Percentiles rank a stretch among this genome's conserved stretches.
phyloP scores from a whole-genome alignment of 2,329 filamentous ascomycete species.

The Aaosphaeria pasadenensis region DNA sequence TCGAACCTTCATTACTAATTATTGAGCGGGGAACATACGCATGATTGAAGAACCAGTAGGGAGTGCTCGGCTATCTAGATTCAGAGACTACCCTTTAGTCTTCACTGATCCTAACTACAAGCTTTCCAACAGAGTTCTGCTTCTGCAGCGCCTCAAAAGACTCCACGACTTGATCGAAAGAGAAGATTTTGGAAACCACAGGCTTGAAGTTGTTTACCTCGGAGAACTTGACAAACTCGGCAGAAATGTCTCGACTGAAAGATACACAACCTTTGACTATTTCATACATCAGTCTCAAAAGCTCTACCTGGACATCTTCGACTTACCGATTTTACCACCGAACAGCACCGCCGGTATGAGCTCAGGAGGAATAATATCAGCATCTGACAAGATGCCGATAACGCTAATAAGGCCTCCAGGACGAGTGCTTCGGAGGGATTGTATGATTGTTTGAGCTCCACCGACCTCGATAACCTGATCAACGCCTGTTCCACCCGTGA shows the following conservation, averaged over 20 bases:
- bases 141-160: slow-evolving; percentile 8
- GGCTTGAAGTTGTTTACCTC: slow-evolving; percentile 18
- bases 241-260: slow-evolving; percentile 13
- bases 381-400: slow-evolving; percentile 2
- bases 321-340: slow-evolving; percentile 3
- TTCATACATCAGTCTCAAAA: background rate
- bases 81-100: slow-evolving; percentile 1
- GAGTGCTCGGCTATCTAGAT: background rate
- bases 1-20: background rate
- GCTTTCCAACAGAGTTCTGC: slow-evolving; percentile 11
- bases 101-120: slow-evolving; percentile 11
- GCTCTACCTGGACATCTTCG: background rate
- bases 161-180: slow-evolving; percentile 10
- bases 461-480: slow-evolving; percentile 42
- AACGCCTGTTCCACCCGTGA: slow-evolving; percentile 44
- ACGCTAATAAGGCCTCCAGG: slow-evolving; percentile 2
- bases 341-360: slow-evolving; percentile 2
- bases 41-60: no score
- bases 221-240: slow-evolving; percentile 15
- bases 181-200: slow-evolving; percentile 14
- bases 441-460: slow-evolving; percentile 35
- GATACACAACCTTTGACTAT: slow-evolving; percentile 17
- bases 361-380: background rate
- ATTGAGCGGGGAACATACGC: no score
- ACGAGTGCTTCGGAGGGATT: background rate